Conservation (phyloP, 306 rosid genomes). For the Vigna hirtella region DNA sequence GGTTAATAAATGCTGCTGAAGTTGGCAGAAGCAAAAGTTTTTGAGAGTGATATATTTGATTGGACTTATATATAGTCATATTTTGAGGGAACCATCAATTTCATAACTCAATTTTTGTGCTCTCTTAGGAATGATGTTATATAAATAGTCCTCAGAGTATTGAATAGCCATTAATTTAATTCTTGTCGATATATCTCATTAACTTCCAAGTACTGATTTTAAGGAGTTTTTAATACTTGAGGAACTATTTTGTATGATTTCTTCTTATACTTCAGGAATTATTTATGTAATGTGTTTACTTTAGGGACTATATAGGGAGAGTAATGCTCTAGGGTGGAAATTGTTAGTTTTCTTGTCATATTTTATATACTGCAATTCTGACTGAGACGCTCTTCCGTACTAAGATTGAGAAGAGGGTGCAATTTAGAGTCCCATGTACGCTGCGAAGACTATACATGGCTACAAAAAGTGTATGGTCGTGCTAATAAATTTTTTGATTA, state of each 20-base stretch:
- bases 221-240: no score
- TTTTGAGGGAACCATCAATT: not conserved
- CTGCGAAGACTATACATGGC: not conserved
- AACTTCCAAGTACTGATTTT: not conserved
- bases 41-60: slow-evolving; percentile 19
- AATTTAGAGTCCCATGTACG: not conserved
- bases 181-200: not conserved
- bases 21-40: not conserved
- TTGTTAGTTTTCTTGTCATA: no score
- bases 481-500: slow-evolving; percentile 25
- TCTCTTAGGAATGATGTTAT: not conserved
- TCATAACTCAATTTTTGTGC: not conserved
- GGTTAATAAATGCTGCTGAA: not conserved
- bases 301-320: no score
- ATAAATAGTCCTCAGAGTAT: not conserved
- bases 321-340: no score
- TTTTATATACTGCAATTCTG: not conserved
- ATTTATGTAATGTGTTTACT: no score
- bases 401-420: slow-evolving; percentile 7
- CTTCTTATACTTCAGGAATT: no score
- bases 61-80: not conserved
- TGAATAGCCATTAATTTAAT: not conserved
- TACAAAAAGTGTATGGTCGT: slow-evolving; percentile 6
- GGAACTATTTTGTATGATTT: not conserved
- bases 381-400: slow-evolving; percentile 11